Conservation (phyloP, 2,329 filamentous ascomycete genomes). For the Penicillium sp. region DNA sequence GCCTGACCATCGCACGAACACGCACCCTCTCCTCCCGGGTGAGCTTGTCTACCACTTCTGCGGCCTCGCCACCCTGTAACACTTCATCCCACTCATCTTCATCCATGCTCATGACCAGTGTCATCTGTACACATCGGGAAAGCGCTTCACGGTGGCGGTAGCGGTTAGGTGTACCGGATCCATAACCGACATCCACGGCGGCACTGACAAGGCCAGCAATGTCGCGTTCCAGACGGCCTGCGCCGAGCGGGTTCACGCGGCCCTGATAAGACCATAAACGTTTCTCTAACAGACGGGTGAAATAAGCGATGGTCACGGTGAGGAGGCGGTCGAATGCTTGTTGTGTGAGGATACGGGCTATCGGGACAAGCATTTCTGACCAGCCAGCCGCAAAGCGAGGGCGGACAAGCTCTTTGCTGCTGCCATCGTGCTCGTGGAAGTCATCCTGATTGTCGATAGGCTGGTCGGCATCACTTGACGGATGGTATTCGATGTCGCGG, state of each 20-base stretch:
- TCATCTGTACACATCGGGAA: slow-evolving; percentile 73
- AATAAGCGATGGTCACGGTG: slow-evolving; percentile 69
- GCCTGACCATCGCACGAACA: slow-evolving; percentile 67
- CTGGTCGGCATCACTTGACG: slow-evolving; percentile 54
- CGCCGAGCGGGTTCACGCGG: slow-evolving; percentile 76
- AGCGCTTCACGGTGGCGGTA: slow-evolving; percentile 80
- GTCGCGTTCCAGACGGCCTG: slow-evolving; percentile 80
- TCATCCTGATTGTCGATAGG: slow-evolving; percentile 44
- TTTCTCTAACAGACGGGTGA: slow-evolving; percentile 81
- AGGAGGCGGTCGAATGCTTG: slow-evolving; percentile 75
- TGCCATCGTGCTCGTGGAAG: slow-evolving; percentile 43
- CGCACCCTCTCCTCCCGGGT: slow-evolving; percentile 70
- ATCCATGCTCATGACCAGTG: slow-evolving; percentile 89
- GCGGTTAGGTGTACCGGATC: slow-evolving; percentile 45
- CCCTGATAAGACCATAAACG: slow-evolving; percentile 78
- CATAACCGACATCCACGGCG: slow-evolving; percentile 41
- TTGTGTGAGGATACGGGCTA: slow-evolving; percentile 79
- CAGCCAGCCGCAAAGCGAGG: slow-evolving; percentile 81
- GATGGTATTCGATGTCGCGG: slow-evolving; percentile 83
- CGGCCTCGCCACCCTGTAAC: slow-evolving; percentile 46
- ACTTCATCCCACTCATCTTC: slow-evolving; percentile 92
- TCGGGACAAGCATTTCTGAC: slow-evolving; percentile 80
- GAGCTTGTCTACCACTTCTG: slow-evolving; percentile 63
- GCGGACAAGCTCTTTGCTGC: slow-evolving; percentile 64
- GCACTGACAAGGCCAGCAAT: slow-evolving; percentile 68